These are phyloP conservation scores for Verticillium zaregamsianum DNA, from an alignment of 2,329 filamentous ascomycete genomes.

Conservation along the genomic window DNA sequence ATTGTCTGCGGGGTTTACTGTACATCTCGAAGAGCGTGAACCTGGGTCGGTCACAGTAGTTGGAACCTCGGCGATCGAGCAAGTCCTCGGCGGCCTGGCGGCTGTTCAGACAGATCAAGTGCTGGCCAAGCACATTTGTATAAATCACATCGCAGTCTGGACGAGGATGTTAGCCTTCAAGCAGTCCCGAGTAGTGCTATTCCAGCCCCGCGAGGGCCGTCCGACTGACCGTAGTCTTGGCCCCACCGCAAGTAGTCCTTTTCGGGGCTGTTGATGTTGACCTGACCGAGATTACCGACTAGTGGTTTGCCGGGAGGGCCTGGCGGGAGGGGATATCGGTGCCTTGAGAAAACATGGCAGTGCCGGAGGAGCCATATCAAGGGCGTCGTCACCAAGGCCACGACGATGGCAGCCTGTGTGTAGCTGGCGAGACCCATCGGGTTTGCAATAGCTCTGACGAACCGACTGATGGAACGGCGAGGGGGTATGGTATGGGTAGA, in stretches of 20 bases:
- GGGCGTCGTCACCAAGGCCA: background rate
- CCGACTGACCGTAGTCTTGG: conserved; percentile 50
- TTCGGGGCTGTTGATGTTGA: conserved; percentile 17
- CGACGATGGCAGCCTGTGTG: background rate
- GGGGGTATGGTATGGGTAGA: background rate
- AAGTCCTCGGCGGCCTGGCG: conserved; percentile 36
- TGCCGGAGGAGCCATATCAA: background rate
- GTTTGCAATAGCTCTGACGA: background rate
- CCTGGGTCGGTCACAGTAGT: conserved; percentile 39
- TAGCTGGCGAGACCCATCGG: background rate
- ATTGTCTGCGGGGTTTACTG: background rate
- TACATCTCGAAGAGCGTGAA: conserved; percentile 35
- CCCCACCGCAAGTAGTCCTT: conserved; percentile 13
- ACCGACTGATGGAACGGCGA: background rate
- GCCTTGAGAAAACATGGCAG: background rate
- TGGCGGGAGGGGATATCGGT: conserved; percentile 8
- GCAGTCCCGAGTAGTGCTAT: background rate
- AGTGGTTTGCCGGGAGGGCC: conserved; percentile 21
- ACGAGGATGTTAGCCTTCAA: background rate
- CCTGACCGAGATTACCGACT: conserved; percentile 32
- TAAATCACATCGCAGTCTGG: conserved; percentile 26
- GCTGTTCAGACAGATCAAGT: conserved; percentile 38
- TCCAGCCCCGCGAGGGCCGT: background rate
- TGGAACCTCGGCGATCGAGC: conserved; percentile 38
- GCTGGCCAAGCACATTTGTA: conserved; percentile 24